phyloP scores from a whole-genome alignment of 1,139 yeast species.

The Kodamaea suecica region DNA sequence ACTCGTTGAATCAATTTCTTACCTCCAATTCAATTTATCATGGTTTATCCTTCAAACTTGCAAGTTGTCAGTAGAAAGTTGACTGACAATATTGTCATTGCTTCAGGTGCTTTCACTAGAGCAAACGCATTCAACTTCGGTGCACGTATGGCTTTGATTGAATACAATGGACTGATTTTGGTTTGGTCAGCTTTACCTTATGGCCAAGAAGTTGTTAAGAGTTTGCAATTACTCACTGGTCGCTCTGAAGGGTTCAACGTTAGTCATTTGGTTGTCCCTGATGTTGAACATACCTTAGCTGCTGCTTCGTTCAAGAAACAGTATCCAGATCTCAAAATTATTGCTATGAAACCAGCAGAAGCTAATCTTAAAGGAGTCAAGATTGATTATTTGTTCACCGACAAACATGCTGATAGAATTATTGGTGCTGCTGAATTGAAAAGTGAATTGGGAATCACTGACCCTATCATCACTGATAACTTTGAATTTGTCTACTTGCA shows the following conservation, averaged over 20 bases:
- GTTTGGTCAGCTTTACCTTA: constrained; percentile 66
- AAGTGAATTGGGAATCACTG: constrained; percentile 26
- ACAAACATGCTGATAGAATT: constrained; percentile 6
- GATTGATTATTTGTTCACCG: constrained; percentile 33
- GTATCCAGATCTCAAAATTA: constrained; percentile 46
- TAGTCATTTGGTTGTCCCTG: constrained; percentile 50
- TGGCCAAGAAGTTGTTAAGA: constrained; percentile 42
- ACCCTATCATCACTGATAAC: constrained; percentile 28
- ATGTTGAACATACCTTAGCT: constrained; percentile 56
- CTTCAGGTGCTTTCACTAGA: constrained; percentile 48
- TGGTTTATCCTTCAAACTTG: constrained; percentile 37
- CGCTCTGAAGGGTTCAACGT: constrained; percentile 28
- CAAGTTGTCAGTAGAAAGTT: constrained; percentile 42
- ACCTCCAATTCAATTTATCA: constrained; percentile 4
- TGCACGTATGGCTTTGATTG: constrained; percentile 50
- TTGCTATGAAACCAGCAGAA: constrained; percentile 45
- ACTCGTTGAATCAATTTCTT: constrained; percentile 22
- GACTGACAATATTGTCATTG: constrained; percentile 45
- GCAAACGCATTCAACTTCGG: constrained; percentile 50
- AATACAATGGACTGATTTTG: constrained; percentile 38
- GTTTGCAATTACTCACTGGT: constrained; percentile 36
- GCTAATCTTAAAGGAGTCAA: constrained; percentile 15
- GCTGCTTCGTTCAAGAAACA: constrained; percentile 49
- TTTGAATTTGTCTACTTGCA: constrained; percentile 58
- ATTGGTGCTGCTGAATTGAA: constrained; percentile 21